Percentiles rank a stretch among this genome's conserved stretches.
Conservation (phyloP, 2,329 filamentous ascomycete species). For the Mycosphaerella arachidis region DNA sequence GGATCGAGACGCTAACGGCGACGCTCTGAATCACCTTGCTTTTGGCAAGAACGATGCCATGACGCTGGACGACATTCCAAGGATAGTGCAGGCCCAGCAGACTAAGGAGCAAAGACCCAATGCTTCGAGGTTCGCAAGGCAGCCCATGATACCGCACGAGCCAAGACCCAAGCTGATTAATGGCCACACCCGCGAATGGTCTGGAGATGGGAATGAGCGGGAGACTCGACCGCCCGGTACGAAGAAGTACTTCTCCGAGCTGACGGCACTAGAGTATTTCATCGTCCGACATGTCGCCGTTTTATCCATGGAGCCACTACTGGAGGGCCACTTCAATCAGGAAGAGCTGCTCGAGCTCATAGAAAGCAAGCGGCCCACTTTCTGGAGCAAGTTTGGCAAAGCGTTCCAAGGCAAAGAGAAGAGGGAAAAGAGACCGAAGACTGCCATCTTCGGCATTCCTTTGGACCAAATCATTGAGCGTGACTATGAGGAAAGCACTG, state of each 20-base stretch:
- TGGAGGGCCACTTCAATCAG: constrained; percentile 86
- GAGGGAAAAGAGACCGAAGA: constrained; percentile 79
- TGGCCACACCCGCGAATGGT: constrained; percentile 65
- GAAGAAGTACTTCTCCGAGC: constrained; percentile 90
- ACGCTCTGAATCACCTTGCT: constrained; percentile 67
- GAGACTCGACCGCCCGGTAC: constrained; percentile 34
- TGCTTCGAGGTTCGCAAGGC: constrained; percentile 69
- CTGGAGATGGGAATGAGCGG: constrained; percentile 50
- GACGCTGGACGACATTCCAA: constrained; percentile 90
- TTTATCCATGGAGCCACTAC: constrained; percentile 85
- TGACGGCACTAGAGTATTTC: constrained; percentile 93
- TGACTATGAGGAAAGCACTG: constrained; percentile 94
- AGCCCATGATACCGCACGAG: constrained; percentile 62
- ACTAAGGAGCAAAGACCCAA: constrained; percentile 83
- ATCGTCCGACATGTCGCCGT: constrained; percentile 95
- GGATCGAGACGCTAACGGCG: constrained; percentile 65
- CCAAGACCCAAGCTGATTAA: constrained; percentile 65
- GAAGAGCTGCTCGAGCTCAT: constrained; percentile 91
- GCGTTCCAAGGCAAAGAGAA: constrained; percentile 63
- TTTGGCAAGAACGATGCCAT: constrained; percentile 88
- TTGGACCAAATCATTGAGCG: constrained; percentile 85
- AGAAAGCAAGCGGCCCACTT: constrained; percentile 86
- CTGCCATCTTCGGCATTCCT: constrained; percentile 86
- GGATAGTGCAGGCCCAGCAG: constrained; percentile 93
- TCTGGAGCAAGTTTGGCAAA: constrained; percentile 98